Evolutionary conservation across 768 basidiomycete genomes (phyloP).

Genomic region (Suillus subalutaceus): DNA sequence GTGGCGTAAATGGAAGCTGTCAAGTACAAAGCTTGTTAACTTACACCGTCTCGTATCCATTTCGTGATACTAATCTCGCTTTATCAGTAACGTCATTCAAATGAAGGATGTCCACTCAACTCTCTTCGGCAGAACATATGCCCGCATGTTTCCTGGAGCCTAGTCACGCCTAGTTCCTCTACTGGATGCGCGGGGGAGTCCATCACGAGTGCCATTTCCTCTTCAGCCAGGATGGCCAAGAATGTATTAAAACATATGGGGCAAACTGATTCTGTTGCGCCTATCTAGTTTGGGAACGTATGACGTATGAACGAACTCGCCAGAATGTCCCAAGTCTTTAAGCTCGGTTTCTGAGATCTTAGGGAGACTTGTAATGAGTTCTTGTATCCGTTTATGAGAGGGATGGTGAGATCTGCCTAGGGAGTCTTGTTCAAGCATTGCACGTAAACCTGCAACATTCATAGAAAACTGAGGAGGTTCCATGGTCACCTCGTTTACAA

Average conservation of each 20-base stretch:
- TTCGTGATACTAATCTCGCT: slow-evolving; percentile 54
- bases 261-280: slow-evolving; percentile 61
- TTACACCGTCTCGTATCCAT: slow-evolving; percentile 63
- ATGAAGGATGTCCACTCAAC: slow-evolving; percentile 44
- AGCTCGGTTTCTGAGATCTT: slow-evolving; percentile 54
- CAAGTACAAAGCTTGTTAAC: slow-evolving; percentile 23
- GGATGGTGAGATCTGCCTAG: slow-evolving; percentile 13
- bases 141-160: slow-evolving; percentile 53
- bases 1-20: not conserved
- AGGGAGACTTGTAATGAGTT: slow-evolving; percentile 50
- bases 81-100: slow-evolving; percentile 20
- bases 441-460: not conserved
- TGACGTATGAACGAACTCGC: slow-evolving; percentile 27
- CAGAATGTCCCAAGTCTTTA: slow-evolving; percentile 47
- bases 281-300: slow-evolving; percentile 8
- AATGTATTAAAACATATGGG: slow-evolving; percentile 77
- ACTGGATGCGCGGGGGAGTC: slow-evolving; percentile 75
- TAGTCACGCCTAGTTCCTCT: slow-evolving; percentile 74
- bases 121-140: slow-evolving; percentile 85
- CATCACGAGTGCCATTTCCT: slow-evolving; percentile 74
- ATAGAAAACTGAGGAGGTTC: not conserved
- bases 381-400: slow-evolving; percentile 34
- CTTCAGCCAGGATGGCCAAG: slow-evolving; percentile 69
- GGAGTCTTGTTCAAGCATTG: not conserved
- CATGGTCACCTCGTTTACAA: not conserved